Evolutionary conservation across 139 green algal species (phyloP).

Genomic region (Pseudopediastrum boryanum): DNA sequence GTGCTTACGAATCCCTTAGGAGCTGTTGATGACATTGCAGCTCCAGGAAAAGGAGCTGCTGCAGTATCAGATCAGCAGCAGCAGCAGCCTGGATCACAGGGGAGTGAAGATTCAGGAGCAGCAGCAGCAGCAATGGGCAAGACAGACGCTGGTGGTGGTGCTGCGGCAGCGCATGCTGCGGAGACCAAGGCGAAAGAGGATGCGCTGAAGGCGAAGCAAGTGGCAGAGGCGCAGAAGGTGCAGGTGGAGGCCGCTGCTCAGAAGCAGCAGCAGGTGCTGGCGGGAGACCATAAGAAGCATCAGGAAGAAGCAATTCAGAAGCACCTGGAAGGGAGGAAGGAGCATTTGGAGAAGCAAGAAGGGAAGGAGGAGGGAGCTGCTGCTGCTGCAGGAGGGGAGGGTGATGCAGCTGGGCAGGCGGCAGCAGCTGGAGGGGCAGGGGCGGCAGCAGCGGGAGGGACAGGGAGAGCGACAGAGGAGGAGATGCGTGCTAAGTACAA

Average conservation of each 20-base stretch:
- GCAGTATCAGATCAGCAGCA: background rate
- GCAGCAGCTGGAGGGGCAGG: background rate
- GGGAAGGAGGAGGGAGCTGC: background rate
- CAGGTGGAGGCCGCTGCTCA: background rate
- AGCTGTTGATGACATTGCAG: background rate
- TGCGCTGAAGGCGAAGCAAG: background rate
- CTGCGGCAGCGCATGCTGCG: too few relatives aligned
- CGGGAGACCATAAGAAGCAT: background rate
- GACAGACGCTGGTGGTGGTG: too few relatives aligned
- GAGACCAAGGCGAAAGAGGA: too few relatives aligned
- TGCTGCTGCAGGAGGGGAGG: background rate
- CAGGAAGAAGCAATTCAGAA: background rate
- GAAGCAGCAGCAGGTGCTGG: background rate
- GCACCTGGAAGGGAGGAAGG: background rate
- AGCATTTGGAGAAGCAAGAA: background rate
- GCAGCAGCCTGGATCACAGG: too few relatives aligned
- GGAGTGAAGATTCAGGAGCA: too few relatives aligned
- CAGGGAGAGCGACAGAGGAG: slow-evolving; percentile 2
- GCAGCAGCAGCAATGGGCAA: too few relatives aligned
- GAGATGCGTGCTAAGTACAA: background rate
- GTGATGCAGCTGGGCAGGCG: background rate
- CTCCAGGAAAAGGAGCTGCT: too few relatives aligned
- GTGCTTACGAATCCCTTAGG: background rate
- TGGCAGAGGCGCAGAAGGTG: background rate
- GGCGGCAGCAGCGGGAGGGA: background rate